Percentiles rank a stretch among this genome's conserved stretches.
Conservation (phyloP, 1,284 basidiomycete genomes). For the Puccinia hordei region DNA sequence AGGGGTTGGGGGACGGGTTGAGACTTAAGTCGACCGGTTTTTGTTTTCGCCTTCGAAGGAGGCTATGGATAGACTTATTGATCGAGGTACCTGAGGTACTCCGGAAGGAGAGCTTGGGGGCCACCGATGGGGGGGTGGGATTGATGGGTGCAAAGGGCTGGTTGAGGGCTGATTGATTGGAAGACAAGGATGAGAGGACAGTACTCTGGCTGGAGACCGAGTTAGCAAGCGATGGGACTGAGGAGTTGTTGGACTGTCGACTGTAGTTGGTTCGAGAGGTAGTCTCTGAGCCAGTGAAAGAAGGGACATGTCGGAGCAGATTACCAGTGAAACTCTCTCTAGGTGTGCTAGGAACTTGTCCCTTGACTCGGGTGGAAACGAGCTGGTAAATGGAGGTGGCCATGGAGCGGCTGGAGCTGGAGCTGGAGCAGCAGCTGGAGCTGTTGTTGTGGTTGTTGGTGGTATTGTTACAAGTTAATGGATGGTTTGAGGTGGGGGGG, state of each 20-base stretch:
- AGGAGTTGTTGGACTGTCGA: not conserved
- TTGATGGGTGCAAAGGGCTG: not conserved
- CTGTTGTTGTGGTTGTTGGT: no score
- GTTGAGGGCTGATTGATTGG: not conserved
- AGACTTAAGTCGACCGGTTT: not conserved
- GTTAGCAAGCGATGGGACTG: not conserved
- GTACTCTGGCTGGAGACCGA: slow-evolving; percentile 22
- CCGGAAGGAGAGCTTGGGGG: slow-evolving; percentile 4
- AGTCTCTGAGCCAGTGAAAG: slow-evolving; percentile 12
- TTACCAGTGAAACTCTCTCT: not conserved
- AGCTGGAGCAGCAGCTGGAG: not conserved
- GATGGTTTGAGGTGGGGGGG: not conserved
- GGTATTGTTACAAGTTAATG: not conserved
- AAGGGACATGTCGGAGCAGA: not conserved
- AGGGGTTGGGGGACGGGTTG: not conserved
- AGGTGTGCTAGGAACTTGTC: not conserved
- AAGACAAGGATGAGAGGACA: not conserved
- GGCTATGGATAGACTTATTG: slow-evolving; percentile 22
- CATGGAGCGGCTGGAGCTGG: not conserved
- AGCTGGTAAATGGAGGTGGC: slow-evolving; percentile 26
- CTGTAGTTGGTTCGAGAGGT: not conserved
- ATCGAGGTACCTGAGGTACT: slow-evolving; percentile 1
- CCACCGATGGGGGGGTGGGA: not conserved
- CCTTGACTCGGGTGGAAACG: slow-evolving; percentile 20
- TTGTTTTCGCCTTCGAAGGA: slow-evolving; percentile 4